Evolutionary conservation across 2,329 filamentous ascomycete genomes (phyloP), one percentile per base, ranked within the genome.

Genomic region (Talaromyces sp.): DNA sequence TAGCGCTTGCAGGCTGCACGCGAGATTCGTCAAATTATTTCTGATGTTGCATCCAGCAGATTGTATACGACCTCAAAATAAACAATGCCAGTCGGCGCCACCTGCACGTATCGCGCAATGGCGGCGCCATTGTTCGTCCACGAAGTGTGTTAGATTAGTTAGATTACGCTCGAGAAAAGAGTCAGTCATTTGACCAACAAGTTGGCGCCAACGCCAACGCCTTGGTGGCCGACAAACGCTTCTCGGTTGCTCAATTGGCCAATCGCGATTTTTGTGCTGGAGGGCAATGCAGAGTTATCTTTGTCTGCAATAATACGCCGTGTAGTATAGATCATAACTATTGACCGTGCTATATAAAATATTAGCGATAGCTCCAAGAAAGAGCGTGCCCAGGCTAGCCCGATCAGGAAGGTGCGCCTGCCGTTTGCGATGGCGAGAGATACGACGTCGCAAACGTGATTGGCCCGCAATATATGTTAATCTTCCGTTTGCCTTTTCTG

Each of bases 341-440:
- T n/a, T n/a, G n/a, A n/a, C n/a, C n/a, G n/a, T n/a, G n/a, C n/a
- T n/a, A n/a, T n/a, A n/a, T n/a, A n/a, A n/a, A n/a, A n/a, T n/a
- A n/a, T n/a, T n/a, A n/a, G n/a, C n/a, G n/a, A n/a, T n/a, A n/a
- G n/a, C n/a, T n/a, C n/a, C n/a, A n/a, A n/a, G n/a, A n/a, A n/a
- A n/a, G n/a, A n/a, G n/a, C n/a, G n/a, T n/a, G n/a, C n/a, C n/a
- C n/a, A n/a, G 5, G 13, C 58, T 59, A 59, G 58, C 58, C 58
- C 13, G 22, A 59, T 59, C n/a, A 22, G 40, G 58, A 45, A 59
- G 58, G 58, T 59, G 36, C 22, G 40, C 58, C 29, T 49, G 27
- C 29, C 43, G 2, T 3, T 38, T 19, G 40, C 58, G 17, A 61
- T 61, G 45, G 59, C 59, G 59, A 51, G 38, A 25, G 13, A 19